Conservation (phyloP, 208 protist species). For the Acanthamoeba healyi region DNA sequence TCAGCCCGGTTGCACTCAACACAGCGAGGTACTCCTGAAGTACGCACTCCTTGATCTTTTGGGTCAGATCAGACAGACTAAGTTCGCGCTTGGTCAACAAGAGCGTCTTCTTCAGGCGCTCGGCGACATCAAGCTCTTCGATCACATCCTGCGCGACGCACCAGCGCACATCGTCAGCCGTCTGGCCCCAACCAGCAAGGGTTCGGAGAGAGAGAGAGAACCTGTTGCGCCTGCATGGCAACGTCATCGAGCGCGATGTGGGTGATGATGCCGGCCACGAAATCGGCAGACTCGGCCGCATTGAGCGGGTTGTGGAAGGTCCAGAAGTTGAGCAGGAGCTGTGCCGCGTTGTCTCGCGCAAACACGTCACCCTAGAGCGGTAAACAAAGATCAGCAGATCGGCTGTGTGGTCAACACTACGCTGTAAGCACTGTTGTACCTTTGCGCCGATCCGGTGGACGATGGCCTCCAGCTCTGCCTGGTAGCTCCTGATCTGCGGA, state of each 20-base stretch:
- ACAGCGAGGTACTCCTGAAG: neutral
- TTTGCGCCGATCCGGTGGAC: conserved; percentile 46
- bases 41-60: conserved; percentile 56
- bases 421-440: too few relatives aligned
- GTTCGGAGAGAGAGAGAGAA: neutral
- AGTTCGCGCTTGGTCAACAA: conserved; percentile 42
- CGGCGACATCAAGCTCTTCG: conserved; percentile 36
- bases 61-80: conserved; percentile 29
- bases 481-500: conserved; percentile 5
- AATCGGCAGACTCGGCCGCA: conserved; percentile 36
- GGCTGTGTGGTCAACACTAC: too few relatives aligned
- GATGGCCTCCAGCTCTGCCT: conserved; percentile 55
- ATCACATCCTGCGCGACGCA: conserved; percentile 2
- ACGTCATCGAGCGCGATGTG: conserved; percentile 59
- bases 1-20: too few relatives aligned
- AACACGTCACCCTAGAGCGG: conserved; percentile 51
- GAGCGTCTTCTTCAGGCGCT: conserved; percentile 44
- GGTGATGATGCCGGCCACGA: conserved; percentile 69
- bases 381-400: neutral
- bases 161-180: neutral
- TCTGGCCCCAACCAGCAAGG: too few relatives aligned
- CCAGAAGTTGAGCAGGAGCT: conserved; percentile 62
- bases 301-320: conserved; percentile 65
- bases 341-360: conserved; percentile 57
- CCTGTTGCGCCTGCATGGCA: conserved; percentile 56